A percentile compares a stretch with the other conserved stretches of the same genome.
Evolutionary conservation across 2,329 filamentous ascomycete species (phyloP).

Genomic region (Clarireedia monteithiana): DNA sequence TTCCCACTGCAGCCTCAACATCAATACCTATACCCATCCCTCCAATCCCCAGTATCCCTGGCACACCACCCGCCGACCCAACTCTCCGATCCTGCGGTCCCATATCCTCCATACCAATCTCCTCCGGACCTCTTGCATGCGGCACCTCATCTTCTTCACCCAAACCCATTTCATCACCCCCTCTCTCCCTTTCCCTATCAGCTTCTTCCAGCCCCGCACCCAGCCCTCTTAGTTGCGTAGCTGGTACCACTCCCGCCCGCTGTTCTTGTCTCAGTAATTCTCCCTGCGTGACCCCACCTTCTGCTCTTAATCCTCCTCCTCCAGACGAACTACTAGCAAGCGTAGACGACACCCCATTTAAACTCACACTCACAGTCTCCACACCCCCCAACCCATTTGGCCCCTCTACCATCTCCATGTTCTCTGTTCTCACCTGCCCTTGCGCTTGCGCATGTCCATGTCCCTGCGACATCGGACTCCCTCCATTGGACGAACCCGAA

Average conservation of each 20-base stretch:
- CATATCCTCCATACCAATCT: constrained; percentile 80
- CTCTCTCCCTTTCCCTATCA: neutral
- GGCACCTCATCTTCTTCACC: constrained; percentile 58
- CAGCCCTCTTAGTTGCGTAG: constrained; percentile 43
- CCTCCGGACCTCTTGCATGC: constrained; percentile 75
- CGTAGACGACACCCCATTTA: constrained; percentile 58
- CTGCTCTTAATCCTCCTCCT: constrained; percentile 22
- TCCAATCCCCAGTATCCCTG: constrained; percentile 22
- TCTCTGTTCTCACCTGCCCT: constrained; percentile 59
- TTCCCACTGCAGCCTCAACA: constrained; percentile 52
- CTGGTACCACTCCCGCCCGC: constrained; percentile 69
- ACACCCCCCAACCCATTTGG: constrained; percentile 72
- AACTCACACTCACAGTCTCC: constrained; percentile 70
- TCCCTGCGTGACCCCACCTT: constrained; percentile 65
- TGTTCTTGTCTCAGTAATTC: constrained; percentile 83
- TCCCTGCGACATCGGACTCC: constrained; percentile 13
- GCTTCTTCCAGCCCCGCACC: constrained; percentile 23
- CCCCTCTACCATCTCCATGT: constrained; percentile 72
- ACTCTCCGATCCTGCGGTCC: constrained; percentile 56
- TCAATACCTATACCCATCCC: constrained; percentile 46
- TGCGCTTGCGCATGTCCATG: constrained; percentile 33
- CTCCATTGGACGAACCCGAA: neutral
- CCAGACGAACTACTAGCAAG: neutral
- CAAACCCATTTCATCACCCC: constrained; percentile 17
- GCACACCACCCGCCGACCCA: constrained; percentile 28